phyloP scores from a whole-genome alignment of 83 land plant genomes.

The Picea abies region DNA sequence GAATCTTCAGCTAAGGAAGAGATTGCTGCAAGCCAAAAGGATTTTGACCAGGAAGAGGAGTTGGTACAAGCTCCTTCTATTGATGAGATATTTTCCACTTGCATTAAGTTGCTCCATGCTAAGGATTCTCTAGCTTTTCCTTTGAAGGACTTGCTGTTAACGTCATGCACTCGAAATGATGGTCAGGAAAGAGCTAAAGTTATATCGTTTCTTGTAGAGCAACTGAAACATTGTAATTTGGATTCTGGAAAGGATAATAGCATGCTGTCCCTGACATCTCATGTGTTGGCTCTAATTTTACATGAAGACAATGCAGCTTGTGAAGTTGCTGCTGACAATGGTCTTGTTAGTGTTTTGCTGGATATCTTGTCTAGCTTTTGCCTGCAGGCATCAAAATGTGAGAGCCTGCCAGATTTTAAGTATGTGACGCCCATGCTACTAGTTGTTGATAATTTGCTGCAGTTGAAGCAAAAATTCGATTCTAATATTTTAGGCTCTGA shows the following conservation, averaged over 20 bases:
- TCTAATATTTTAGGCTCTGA: conserved; percentile 20
- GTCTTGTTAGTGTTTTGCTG: conserved; percentile 60
- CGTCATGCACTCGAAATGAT: conserved; percentile 83
- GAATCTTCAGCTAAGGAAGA: too few relatives aligned
- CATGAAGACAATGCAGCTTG: conserved; percentile 83
- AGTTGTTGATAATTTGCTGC: conserved; percentile 81
- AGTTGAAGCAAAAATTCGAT: conserved; percentile 63
- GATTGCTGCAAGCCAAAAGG: too few relatives aligned
- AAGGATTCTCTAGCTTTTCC: conserved; percentile 85
- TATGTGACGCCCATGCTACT: conserved; percentile 91
- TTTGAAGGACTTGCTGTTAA: conserved; percentile 79
- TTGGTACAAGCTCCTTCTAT: too few relatives aligned
- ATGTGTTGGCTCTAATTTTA: conserved; percentile 86
- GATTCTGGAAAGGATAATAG: conserved; percentile 28
- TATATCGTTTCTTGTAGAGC: conserved; percentile 59
- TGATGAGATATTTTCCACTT: conserved; percentile 19
- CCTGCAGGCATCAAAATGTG: conserved; percentile 28
- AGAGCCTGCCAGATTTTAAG: conserved; percentile 60
- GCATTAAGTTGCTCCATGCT: conserved; percentile 66
- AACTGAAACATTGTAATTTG: conserved; percentile 51
- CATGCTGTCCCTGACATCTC: conserved; percentile 72
- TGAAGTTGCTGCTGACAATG: conserved; percentile 75
- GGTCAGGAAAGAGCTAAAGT: conserved; percentile 36
- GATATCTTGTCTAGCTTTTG: conserved; percentile 63
- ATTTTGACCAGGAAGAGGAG: too few relatives aligned